A percentile compares a stretch with the other conserved stretches of the same genome.
Evolutionary conservation across 2,329 filamentous ascomycete species (phyloP).

Genomic region (Fusarium incarnatum): DNA sequence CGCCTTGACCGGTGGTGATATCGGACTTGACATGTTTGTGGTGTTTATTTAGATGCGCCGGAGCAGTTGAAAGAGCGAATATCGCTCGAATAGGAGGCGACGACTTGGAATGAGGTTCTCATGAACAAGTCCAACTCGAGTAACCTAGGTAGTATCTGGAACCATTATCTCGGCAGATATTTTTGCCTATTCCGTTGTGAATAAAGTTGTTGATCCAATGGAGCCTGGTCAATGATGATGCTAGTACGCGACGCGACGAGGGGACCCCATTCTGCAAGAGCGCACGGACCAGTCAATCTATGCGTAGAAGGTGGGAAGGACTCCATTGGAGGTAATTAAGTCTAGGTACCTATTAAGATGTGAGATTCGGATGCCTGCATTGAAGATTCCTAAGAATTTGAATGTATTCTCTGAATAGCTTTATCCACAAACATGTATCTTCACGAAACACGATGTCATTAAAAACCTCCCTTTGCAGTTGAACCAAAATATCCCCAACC

Average conservation of each 20-base stretch:
- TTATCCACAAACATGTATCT: not conserved
- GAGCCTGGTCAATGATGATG: constrained; percentile 29
- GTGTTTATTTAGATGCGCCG: constrained; percentile 28
- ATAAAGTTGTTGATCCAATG: constrained; percentile 28
- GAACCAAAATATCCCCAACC: constrained; percentile 38
- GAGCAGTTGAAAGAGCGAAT: not conserved
- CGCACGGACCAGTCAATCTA: constrained; percentile 25
- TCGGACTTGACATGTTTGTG: constrained; percentile 32
- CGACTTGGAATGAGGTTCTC: not conserved
- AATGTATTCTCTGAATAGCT: not conserved
- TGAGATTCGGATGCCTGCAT: not conserved
- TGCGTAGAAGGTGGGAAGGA: not conserved
- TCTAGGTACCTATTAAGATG: not conserved
- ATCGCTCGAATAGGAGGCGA: not conserved
- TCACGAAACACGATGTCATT: not conserved
- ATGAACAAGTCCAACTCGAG: not conserved
- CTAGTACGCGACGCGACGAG: constrained; percentile 36
- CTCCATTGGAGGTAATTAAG: not conserved
- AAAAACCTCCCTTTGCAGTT: constrained; percentile 28
- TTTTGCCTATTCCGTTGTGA: constrained; percentile 14
- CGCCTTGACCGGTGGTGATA: constrained; percentile 26
- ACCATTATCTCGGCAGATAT: not conserved
- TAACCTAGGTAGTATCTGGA: not conserved
- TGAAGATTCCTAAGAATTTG: not conserved
- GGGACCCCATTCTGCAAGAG: not conserved